phyloP scores from a whole-genome alignment of 768 basidiomycete species.

The Saitozyma podzolica region DNA sequence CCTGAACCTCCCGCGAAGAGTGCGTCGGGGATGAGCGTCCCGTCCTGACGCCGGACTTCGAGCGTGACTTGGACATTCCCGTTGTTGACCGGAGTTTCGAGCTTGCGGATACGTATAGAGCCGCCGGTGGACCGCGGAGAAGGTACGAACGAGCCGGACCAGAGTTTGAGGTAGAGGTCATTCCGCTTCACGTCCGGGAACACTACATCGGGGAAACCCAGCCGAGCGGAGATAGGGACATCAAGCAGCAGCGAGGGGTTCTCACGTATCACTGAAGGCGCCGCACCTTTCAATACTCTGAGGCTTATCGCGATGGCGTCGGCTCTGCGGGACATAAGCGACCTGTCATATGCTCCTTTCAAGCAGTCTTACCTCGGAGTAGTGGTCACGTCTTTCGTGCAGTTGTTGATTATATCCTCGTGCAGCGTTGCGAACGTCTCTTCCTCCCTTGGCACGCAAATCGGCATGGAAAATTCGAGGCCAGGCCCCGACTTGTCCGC shows the following conservation, averaged over 20 bases:
- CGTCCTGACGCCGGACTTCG: conserved; percentile 78
- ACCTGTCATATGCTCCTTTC: neutral
- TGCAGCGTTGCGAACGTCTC: conserved; percentile 87
- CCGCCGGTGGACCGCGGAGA: conserved; percentile 40
- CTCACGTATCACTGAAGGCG: conserved; percentile 70
- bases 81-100: conserved; percentile 16
- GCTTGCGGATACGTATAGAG: conserved; percentile 39
- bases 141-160: conserved; percentile 82
- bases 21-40: conserved; percentile 66
- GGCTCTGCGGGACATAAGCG: conserved; percentile 60
- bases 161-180: conserved; percentile 92
- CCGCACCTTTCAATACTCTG: conserved; percentile 83
- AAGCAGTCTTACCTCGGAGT: conserved; percentile 64
- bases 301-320: conserved; percentile 80
- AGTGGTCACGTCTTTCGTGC: conserved; percentile 72
- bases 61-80: conserved; percentile 84
- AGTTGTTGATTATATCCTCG: conserved; percentile 80
- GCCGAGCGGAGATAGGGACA: conserved; percentile 74
- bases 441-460: conserved; percentile 80
- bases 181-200: conserved; percentile 91
- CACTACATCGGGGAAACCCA: conserved; percentile 95
- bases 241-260: conserved; percentile 81
- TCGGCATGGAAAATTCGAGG: conserved; percentile 81
- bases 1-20: conserved; percentile 77
- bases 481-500: conserved; percentile 62